Percentiles rank a stretch among this genome's conserved stretches.
Evolutionary conservation across 768 basidiomycete species (phyloP).

Genomic region (Pluteus cervinus): DNA sequence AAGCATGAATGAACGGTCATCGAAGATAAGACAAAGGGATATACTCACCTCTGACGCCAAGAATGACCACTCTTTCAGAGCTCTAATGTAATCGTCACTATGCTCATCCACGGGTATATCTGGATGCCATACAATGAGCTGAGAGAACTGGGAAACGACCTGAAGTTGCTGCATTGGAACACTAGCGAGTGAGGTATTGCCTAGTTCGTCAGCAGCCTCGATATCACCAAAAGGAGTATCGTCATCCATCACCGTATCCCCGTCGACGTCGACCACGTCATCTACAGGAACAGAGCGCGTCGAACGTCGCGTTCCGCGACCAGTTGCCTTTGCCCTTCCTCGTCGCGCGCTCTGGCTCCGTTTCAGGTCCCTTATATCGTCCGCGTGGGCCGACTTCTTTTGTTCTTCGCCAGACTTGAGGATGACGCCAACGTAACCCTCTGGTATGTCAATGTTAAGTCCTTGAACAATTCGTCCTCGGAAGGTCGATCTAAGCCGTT

Average conservation of each 20-base stretch:
- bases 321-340: conserved; percentile 3
- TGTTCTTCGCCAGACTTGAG: conserved; percentile 29
- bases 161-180: conserved; percentile 29
- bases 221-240: conserved; percentile 19
- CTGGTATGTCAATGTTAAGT: conserved; percentile 50
- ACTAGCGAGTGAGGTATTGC: too few species aligned
- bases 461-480: conserved; percentile 74
- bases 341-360: neutral
- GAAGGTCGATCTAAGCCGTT: conserved; percentile 59
- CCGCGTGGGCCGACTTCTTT: conserved; percentile 10
- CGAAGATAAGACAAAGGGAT: too few species aligned
- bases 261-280: conserved; percentile 16
- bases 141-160: conserved; percentile 52
- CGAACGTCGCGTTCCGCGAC: conserved; percentile 21
- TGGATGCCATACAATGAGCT: conserved; percentile 71
- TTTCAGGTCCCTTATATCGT: conserved; percentile 2
- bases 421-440: conserved; percentile 64
- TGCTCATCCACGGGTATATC: conserved; percentile 67
- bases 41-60: too few species aligned
- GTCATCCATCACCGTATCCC: conserved; percentile 21
- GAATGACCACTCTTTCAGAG: conserved; percentile 75
- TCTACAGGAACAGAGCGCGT: conserved; percentile 15
- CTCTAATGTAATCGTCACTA: conserved; percentile 64
- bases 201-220: conserved; percentile 18
- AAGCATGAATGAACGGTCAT: too few species aligned